A percentile compares a stretch with the other conserved stretches of the same genome.
phyloP scores from a whole-genome alignment of 75 land plant genomes.

The Picea glauca region DNA sequence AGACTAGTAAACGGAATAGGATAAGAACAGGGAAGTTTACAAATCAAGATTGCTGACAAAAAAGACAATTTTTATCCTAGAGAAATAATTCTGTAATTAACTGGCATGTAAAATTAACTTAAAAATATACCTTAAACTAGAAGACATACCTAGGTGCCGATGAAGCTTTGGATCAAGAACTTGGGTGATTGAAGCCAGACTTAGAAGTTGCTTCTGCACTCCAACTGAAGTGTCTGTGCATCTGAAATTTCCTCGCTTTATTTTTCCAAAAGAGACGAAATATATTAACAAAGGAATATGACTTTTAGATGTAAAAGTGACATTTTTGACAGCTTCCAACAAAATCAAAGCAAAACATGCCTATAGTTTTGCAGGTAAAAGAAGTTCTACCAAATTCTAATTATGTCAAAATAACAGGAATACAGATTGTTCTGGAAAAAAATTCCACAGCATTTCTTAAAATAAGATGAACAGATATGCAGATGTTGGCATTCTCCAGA shows the following conservation, averaged over 20 bases:
- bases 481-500: no score
- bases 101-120: background rate
- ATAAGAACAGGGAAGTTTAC: background rate
- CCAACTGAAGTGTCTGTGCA: conserved; percentile 89
- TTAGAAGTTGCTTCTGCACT: conserved; percentile 74
- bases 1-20: background rate
- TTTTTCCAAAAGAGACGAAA: conserved; percentile 21
- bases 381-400: no score
- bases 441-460: background rate
- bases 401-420: background rate
- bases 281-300: conserved; percentile 12
- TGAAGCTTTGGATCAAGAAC: conserved; percentile 93
- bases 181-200: conserved; percentile 75
- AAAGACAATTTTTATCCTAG: background rate
- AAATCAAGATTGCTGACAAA: background rate
- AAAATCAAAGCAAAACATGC: no score
- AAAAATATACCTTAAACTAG: background rate
- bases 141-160: conserved; percentile 65
- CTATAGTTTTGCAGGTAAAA: no score
- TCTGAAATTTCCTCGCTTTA: conserved; percentile 92
- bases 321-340: background rate
- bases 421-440: background rate
- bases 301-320: background rate
- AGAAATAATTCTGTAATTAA: background rate
- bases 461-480: background rate